Conservation (phyloP, 2,329 filamentous ascomycete genomes). For the Diaporthe capsici region DNA sequence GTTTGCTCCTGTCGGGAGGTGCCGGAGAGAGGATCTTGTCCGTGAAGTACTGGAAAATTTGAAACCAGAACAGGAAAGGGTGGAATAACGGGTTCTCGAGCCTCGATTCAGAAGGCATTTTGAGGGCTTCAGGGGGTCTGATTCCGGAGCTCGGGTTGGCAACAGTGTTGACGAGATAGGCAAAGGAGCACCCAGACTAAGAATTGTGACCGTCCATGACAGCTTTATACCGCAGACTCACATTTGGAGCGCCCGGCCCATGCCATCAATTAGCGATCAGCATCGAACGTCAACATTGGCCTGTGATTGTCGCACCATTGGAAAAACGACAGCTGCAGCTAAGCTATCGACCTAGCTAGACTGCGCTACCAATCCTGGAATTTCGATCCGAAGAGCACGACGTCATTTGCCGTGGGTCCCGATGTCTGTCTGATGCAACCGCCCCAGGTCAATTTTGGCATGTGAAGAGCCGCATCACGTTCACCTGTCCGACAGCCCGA, state of each 20-base stretch:
- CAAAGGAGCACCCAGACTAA: background rate
- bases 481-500: background rate
- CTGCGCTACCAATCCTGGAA: conserved; percentile 14
- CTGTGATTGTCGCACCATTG: conserved; percentile 23
- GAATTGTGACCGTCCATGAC: background rate
- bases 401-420: conserved; percentile 24
- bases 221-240: background rate
- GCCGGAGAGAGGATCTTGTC: conserved; percentile 77
- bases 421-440: conserved; percentile 17
- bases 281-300: conserved; percentile 6
- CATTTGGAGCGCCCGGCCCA: background rate
- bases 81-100: conserved; percentile 61
- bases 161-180: background rate
- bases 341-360: conserved; percentile 20
- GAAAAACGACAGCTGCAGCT: conserved; percentile 11
- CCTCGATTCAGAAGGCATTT: conserved; percentile 52
- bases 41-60: conserved; percentile 75
- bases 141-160: background rate
- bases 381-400: conserved; percentile 29
- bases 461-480: conserved; percentile 26
- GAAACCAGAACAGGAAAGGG: conserved; percentile 73
- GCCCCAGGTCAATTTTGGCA: background rate
- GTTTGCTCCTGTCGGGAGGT: conserved; percentile 72
- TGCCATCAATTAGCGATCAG: background rate
- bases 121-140: conserved; percentile 8